A percentile compares a stretch with the other conserved stretches of the same genome.
Evolutionary conservation across 208 protist species (phyloP).

Genomic region (Endotrypanum monterogeii): DNA sequence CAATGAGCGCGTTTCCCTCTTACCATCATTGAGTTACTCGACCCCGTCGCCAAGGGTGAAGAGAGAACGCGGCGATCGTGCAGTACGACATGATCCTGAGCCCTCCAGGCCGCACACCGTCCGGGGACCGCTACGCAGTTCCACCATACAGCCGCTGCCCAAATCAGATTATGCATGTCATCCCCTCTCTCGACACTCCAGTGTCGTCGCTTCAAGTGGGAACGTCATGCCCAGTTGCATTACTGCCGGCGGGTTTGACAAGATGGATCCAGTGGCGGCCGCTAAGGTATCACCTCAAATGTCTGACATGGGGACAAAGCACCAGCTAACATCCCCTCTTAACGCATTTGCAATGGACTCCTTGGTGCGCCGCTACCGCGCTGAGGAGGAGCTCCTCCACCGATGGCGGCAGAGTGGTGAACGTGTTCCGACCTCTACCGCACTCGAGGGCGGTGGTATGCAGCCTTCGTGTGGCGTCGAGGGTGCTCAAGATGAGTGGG

Average conservation of each 20-base stretch:
- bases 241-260: not conserved
- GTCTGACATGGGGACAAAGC: not conserved
- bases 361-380: constrained; percentile 27
- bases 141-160: constrained; percentile 9
- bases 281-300: not conserved
- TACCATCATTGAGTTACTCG: not conserved
- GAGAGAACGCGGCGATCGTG: not conserved
- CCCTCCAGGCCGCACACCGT: not conserved
- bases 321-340: constrained; percentile 8
- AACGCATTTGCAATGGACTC: constrained; percentile 26
- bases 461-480: not conserved
- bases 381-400: constrained; percentile 21
- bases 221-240: not conserved
- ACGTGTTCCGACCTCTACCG: not conserved
- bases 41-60: not conserved
- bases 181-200: not conserved
- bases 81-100: not conserved
- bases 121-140: constrained; percentile 13
- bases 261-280: not conserved
- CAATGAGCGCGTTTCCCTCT: not conserved
- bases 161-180: too few relatives aligned
- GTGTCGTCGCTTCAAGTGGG: not conserved
- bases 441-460: not conserved
- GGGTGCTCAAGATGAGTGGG: not conserved
- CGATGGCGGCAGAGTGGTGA: constrained; percentile 19